Percentiles rank a stretch among this genome's conserved stretches.
phyloP scores from a whole-genome alignment of 495 filamentous ascomycete genomes.

The Penicillium ochrochloron region DNA sequence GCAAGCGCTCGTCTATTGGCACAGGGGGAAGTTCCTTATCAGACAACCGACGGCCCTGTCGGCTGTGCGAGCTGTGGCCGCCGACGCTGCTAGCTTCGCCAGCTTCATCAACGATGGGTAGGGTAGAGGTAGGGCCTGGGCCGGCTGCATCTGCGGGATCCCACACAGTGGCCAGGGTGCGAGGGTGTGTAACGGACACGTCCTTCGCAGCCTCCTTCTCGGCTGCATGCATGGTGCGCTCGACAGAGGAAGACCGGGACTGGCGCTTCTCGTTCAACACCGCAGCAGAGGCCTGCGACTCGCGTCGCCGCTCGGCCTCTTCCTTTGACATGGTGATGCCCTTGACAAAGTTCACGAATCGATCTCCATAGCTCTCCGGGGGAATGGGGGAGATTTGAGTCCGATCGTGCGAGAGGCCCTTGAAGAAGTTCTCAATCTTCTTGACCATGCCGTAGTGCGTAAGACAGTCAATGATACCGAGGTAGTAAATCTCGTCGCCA shows the following conservation, averaged over 20 bases:
- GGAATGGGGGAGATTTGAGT: conserved; percentile 92
- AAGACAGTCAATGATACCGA: conserved; percentile 96
- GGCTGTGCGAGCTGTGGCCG: conserved; percentile 50
- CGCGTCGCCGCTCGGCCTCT: conserved; percentile 69
- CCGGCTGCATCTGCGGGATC: conserved; percentile 59
- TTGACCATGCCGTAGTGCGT: conserved; percentile 93
- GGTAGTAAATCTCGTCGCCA: conserved; percentile 93
- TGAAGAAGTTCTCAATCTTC: conserved; percentile 89
- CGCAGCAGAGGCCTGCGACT: conserved; percentile 38
- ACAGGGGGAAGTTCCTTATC: conserved; percentile 62
- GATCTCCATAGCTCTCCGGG: conserved; percentile 87
- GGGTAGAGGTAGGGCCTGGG: conserved; percentile 61
- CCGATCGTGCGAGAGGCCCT: conserved; percentile 80
- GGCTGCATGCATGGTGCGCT: conserved; percentile 52
- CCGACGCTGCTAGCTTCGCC: conserved; percentile 78
- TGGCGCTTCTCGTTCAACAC: conserved; percentile 34
- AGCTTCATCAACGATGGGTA: conserved; percentile 94
- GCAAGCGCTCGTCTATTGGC: conserved; percentile 35
- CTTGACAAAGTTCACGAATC: conserved; percentile 91
- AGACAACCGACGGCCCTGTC: conserved; percentile 33
- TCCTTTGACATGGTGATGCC: conserved; percentile 88
- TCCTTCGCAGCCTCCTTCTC: conserved; percentile 60
- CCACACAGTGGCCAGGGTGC: conserved; percentile 55
- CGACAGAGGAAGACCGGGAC: conserved; percentile 48
- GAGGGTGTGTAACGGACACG: conserved; percentile 57